phyloP scores from a whole-genome alignment of 2,329 filamentous ascomycete genomes.

The Fusarium algeriense region DNA sequence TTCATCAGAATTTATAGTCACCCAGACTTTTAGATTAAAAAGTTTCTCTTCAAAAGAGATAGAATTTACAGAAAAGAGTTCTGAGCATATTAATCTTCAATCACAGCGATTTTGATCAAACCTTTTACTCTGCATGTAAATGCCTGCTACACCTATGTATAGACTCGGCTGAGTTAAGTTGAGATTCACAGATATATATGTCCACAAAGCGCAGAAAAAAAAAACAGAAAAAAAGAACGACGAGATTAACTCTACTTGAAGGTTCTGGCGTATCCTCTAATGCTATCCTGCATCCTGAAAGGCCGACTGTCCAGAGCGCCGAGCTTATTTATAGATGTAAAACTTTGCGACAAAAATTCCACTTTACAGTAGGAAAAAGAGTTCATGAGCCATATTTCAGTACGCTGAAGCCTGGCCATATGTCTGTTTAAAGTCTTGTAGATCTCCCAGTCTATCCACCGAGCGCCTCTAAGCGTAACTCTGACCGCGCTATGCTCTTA shows the following conservation, averaged over 20 bases:
- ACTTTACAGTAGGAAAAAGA: not conserved
- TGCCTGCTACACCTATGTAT: not conserved
- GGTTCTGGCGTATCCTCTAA: not conserved
- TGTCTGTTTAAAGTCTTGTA: not conserved
- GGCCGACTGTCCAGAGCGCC: not conserved
- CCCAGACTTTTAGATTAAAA: not conserved
- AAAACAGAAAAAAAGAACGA: not conserved
- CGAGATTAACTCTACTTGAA: not conserved
- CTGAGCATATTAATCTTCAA: not conserved
- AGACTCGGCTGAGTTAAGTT: not conserved
- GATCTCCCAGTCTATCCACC: slow-evolving; percentile 8
- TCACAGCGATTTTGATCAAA: not conserved
- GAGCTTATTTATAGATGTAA: not conserved
- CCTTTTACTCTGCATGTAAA: too few species aligned
- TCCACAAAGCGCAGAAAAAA: not conserved
- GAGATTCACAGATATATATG: not conserved
- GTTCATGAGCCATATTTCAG: not conserved
- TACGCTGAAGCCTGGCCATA: not conserved
- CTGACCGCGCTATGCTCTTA: not conserved
- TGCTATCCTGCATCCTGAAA: not conserved
- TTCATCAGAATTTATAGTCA: not conserved
- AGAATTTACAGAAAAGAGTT: not conserved
- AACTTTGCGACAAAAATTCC: not conserved
- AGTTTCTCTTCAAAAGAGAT: not conserved
- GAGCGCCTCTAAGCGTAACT: slow-evolving; percentile 12